Base-by-base conservation (phyloP, 2,329 filamentous ascomycete genomes). In the Cytospora schulzeri region DNA sequence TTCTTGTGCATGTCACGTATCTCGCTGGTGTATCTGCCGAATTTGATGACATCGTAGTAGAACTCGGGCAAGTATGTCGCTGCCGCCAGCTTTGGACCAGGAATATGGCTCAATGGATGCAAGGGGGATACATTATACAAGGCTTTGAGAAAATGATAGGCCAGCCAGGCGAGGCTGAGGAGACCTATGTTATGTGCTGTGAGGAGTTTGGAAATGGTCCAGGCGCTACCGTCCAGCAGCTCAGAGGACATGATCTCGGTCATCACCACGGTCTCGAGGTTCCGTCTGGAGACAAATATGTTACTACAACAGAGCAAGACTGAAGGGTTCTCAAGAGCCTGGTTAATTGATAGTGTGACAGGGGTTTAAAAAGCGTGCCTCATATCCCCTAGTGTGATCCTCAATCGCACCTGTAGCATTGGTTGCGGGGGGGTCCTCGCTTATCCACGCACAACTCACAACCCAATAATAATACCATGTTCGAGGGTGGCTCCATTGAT, bases 21-120 rank as follows among this genome's bases (percentile, higher is more conserved):
- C 57, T 74, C 68, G 17, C 68, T 71, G 48, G 71, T 68, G 48
- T 72, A 76, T 35, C 74, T 66, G 4, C 74, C 73, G 24, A 64
- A 67, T 1, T 64, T 58, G 29, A 74, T 41, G 28, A 74, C 67
- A 65, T 76, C 73, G 59, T 72, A 74, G 66, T 72, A 78, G 26
- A 70, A 74, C 63, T 78, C 75, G 52, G 75, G 74, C 64, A 69
- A 71, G 28, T 69, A 65, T 0, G 72, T 75, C 8, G 71, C 52
- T 1, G 75, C 75, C 0, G 74, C 71, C 11, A 76, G 67, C 53
- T 71, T 73, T 5, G 75, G 74, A 15, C 76, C 75, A 0, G 76
- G 76, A 28, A 77, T 70, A 67, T 70, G 48, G 41, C 57, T 60
- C 24, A 65, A 28, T 3, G 63, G 63, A 8, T 65, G 63, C 15